Conservation (phyloP, 2,329 filamentous ascomycete genomes). For the Aspergillus tubingensis region DNA sequence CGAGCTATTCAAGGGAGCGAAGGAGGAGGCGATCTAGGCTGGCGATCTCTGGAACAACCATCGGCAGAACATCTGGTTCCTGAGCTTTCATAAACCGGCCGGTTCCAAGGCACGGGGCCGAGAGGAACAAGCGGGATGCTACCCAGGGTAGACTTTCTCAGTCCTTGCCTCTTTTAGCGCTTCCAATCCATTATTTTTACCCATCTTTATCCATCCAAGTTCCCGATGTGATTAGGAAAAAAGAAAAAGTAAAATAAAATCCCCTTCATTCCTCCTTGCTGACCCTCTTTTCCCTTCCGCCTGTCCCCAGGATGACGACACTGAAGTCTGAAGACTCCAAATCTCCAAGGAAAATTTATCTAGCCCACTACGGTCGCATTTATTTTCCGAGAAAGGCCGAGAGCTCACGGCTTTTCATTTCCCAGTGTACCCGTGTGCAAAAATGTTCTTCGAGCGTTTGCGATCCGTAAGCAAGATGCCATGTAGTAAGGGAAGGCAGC, state of each 20-base stretch:
- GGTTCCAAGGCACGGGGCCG: background rate
- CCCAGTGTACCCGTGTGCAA: background rate
- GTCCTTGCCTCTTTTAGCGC: background rate
- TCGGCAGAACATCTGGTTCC: background rate
- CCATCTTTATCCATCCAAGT: background rate
- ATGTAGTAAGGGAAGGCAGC: background rate
- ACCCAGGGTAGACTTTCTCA: background rate
- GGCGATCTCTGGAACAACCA: background rate
- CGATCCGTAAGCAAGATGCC: background rate
- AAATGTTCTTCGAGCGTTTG: background rate
- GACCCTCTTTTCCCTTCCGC: background rate
- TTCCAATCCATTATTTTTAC: background rate
- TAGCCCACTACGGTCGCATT: background rate
- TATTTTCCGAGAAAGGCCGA: background rate
- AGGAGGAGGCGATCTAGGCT: background rate
- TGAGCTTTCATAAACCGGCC: background rate
- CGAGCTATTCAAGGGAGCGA: background rate
- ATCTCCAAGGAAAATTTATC: background rate
- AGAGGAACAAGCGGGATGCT: background rate
- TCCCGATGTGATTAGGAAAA: background rate
- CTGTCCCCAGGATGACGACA: background rate
- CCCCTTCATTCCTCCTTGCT: background rate
- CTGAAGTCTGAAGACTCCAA: background rate
- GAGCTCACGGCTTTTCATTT: background rate
- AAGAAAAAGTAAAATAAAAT: background rate